A percentile compares a stretch with the other conserved stretches of the same genome.
Evolutionary conservation across 345 rosid genomes (phyloP).

Genomic region (Sapria himalayana): DNA sequence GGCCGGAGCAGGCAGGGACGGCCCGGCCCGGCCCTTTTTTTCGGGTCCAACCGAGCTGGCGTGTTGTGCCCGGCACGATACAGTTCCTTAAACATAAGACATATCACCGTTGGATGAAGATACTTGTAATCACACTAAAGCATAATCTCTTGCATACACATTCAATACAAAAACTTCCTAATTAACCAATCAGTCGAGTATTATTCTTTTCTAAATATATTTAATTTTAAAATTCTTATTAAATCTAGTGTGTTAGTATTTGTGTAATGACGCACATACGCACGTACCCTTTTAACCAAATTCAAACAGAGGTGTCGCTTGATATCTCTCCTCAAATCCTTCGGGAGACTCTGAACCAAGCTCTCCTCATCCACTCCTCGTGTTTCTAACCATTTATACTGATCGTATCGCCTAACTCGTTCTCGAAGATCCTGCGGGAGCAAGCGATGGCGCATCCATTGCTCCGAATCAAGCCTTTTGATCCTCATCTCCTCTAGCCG

Average conservation of each 20-base stretch:
- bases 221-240: not conserved
- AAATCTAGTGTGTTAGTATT: not conserved
- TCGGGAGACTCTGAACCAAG: slow-evolving; percentile 56
- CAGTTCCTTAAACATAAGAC: too few relatives aligned
- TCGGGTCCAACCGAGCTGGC: too few relatives aligned
- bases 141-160: not conserved
- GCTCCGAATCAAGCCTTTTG: slow-evolving; percentile 81
- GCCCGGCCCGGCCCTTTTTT: too few relatives aligned
- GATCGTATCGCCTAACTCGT: slow-evolving; percentile 46
- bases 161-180: not conserved
- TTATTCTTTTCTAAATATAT: too few relatives aligned
- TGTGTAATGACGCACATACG: not conserved
- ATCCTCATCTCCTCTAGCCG: slow-evolving; percentile 90
- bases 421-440: slow-evolving; percentile 59
- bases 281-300: slow-evolving; percentile 64
- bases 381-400: slow-evolving; percentile 63
- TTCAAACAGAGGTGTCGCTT: slow-evolving; percentile 74
- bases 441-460: slow-evolving; percentile 85
- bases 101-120: too few relatives aligned
- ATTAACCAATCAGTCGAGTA: not conserved
- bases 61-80: too few relatives aligned
- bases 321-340: slow-evolving; percentile 73
- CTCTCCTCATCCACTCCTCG: slow-evolving; percentile 61
- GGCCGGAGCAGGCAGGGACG: too few relatives aligned
- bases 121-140: not conserved